Evolutionary conservation across 2,329 filamentous ascomycete species (phyloP).

Genomic region (Penicillium nordicum): DNA sequence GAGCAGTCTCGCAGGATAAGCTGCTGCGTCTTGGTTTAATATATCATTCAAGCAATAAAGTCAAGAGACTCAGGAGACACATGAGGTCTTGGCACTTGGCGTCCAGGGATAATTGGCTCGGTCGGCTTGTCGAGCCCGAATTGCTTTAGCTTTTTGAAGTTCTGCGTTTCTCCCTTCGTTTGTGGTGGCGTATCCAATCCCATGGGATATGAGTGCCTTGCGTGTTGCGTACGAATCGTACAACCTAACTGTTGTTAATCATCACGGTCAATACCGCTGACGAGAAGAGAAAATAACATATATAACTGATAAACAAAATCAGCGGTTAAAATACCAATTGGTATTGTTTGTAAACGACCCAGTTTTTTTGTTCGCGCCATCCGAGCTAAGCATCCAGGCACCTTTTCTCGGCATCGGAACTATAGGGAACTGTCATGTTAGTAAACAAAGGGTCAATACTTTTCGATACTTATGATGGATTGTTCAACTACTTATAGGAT

Average conservation of each 20-base stretch:
- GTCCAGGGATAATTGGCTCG: constrained; percentile 11
- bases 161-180: not conserved
- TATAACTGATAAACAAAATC: not conserved
- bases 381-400: not conserved
- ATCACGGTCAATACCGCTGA: not conserved
- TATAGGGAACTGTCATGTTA: not conserved
- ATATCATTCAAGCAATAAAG: constrained; percentile 12
- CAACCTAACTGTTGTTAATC: not conserved
- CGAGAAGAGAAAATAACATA: not conserved
- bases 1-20: constrained; percentile 3
- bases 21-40: constrained; percentile 11
- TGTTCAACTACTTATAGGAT: not conserved
- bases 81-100: constrained; percentile 20
- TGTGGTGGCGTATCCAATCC: not conserved
- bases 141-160: not conserved
- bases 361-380: constrained; percentile 4
- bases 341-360: not conserved
- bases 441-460: not conserved
- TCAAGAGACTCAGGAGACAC: constrained; percentile 1
- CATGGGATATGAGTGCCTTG: not conserved
- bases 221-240: not conserved
- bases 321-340: not conserved
- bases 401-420: not conserved
- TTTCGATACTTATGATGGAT: not conserved
- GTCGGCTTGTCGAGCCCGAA: constrained; percentile 11